Conservation (phyloP, 2,329 filamentous ascomycete species). For the Talaromyces pinophilus region DNA sequence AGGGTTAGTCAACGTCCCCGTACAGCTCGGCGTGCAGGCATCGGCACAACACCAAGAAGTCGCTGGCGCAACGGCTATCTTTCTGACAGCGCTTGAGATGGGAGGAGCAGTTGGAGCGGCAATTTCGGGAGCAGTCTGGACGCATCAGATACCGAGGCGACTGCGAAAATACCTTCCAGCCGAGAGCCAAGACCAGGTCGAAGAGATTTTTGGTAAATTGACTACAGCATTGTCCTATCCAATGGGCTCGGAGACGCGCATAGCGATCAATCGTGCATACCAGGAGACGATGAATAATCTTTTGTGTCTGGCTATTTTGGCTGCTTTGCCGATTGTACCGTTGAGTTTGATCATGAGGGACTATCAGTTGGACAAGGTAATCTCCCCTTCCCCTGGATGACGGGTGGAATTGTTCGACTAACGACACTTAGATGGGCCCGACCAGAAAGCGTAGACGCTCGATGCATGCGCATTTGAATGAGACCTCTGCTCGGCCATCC, state of each 20-base stretch:
- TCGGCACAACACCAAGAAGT: conserved; percentile 63
- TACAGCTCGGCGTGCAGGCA: conserved; percentile 63
- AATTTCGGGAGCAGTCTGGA: conserved; percentile 67
- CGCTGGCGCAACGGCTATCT: conserved; percentile 62
- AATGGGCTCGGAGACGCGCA: conserved; percentile 57
- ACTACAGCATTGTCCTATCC: conserved; percentile 59
- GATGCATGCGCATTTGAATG: background rate
- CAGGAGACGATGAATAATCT: conserved; percentile 65
- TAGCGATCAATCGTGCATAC: conserved; percentile 65
- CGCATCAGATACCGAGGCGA: conserved; percentile 56
- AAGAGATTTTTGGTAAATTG: conserved; percentile 55
- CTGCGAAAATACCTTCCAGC: conserved; percentile 55
- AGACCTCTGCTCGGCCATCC: conserved; percentile 7
- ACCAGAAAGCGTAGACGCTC: conserved; percentile 24
- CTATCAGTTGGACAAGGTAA: conserved; percentile 57
- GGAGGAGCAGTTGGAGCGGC: conserved; percentile 62
- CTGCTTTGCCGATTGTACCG: conserved; percentile 58
- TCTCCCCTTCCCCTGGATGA: background rate
- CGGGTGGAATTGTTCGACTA: background rate
- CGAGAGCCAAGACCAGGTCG: conserved; percentile 43
- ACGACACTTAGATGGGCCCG: conserved; percentile 33
- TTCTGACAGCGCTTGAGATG: conserved; percentile 61
- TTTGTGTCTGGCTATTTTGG: conserved; percentile 56
- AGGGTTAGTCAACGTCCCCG: conserved; percentile 58
- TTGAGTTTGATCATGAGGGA: conserved; percentile 60